Base-by-base conservation (phyloP, 441 rosid species). In the Gossypium gossypioides region DNA sequence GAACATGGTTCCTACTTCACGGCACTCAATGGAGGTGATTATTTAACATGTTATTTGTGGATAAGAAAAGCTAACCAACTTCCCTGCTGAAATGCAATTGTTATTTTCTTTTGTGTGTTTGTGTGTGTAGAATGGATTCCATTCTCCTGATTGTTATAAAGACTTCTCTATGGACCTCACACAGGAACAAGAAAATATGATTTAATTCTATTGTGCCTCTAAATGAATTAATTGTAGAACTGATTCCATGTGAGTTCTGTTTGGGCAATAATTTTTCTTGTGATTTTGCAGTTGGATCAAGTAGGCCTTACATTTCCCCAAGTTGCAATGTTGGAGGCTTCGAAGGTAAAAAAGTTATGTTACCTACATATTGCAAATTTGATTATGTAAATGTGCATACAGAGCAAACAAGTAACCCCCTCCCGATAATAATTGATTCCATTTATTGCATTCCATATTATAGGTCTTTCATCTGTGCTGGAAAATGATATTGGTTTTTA, bases 301-400 rank as follows among this genome's bases (percentile, higher is more conserved):
- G 83, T 70, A 75, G 96, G 83, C 61, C 62, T 85, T 79, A 88
- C 90, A 71, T 88, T 91, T 84, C 93, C 94, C 75, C 80, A 70
- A 68, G 73, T 82, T 78, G 72, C 82, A 57, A 76, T 69, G 19
- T 22, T 69, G 70, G 85, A 83, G 63, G 75, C 78, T 51, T 32
- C 77, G 24, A 88, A 87, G 97, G 99, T 88, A 76, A 78, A 71
- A 24, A 37, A 25, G 46, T 69, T 67, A n/a, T 50, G 6, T 48
- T 67, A 24, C 18, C 18, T 48, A 15, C 18, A 12, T 59, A 27
- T 18, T 68, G 46, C 60, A 68, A 68, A 16, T 29, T 16, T 51
- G 27, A 21, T 51, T 3, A 4, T 51, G 27, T 68, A 51, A 29
- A 51, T 51, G 64, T 27, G 58, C 71, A 48, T 6, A 7, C 27